These are phyloP conservation scores for Croton setiger DNA, from an alignment of 441 rosid species.

Conservation along the genomic window DNA sequence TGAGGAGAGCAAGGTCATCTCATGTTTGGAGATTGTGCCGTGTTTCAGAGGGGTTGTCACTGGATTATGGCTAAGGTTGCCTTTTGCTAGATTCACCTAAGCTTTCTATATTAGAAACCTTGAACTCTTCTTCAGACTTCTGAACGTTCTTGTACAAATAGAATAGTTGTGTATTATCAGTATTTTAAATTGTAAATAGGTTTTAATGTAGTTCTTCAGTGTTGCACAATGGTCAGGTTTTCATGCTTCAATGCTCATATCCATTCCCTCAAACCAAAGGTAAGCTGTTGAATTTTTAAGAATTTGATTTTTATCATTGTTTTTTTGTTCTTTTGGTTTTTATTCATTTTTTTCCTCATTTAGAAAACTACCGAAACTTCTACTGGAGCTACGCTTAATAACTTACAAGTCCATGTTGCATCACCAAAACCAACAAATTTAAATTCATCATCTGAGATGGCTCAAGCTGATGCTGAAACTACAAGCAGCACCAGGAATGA, in stretches of 20 bases:
- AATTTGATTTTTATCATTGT: background rate
- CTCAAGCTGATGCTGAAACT: slow-evolving; percentile 28
- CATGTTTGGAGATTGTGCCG: slow-evolving; percentile 88
- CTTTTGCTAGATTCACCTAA: slow-evolving; percentile 24
- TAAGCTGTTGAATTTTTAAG: slow-evolving; percentile 25
- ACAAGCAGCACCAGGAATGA: slow-evolving; percentile 26
- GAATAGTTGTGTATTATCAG: slow-evolving; percentile 22
- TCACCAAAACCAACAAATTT: slow-evolving; percentile 29
- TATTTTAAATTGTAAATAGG: slow-evolving; percentile 22
- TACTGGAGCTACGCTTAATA: slow-evolving; percentile 38
- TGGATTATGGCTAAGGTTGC: slow-evolving; percentile 87
- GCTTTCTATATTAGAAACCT: slow-evolving; percentile 23
- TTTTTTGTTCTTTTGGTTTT: slow-evolving; percentile 5
- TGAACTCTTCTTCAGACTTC: slow-evolving; percentile 29
- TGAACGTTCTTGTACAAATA: slow-evolving; percentile 24
- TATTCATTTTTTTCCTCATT: slow-evolving; percentile 17
- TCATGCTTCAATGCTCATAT: slow-evolving; percentile 72
- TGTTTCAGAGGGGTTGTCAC: slow-evolving; percentile 72
- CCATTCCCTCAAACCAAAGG: slow-evolving; percentile 58
- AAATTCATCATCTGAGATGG: slow-evolving; percentile 30
- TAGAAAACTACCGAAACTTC: slow-evolving; percentile 41
- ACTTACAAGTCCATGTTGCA: slow-evolving; percentile 30
- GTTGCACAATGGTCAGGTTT: slow-evolving; percentile 72
- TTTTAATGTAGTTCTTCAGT: slow-evolving; percentile 31
- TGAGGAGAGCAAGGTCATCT: slow-evolving; percentile 75